Percentiles rank a stretch among this genome's conserved stretches.
Evolutionary conservation across 148 eudicot species (phyloP).

Genomic region (Pouteria glomerata): DNA sequence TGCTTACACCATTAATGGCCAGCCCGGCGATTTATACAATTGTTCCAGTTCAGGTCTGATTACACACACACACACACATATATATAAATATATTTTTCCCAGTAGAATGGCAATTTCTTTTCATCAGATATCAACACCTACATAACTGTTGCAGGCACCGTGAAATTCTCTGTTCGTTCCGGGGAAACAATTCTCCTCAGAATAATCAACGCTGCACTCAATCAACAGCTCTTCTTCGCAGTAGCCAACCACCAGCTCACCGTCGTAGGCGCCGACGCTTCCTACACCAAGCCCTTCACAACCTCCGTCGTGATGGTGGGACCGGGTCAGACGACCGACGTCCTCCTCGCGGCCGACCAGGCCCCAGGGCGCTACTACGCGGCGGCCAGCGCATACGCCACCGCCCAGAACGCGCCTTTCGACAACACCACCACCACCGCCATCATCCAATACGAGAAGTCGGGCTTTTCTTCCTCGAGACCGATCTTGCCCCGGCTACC

Average conservation of each 20-base stretch:
- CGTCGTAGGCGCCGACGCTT: constrained; percentile 68
- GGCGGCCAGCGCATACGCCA: constrained; percentile 79
- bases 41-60: constrained; percentile 75
- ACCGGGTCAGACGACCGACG: constrained; percentile 87
- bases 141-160: constrained; percentile 45
- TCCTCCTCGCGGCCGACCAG: constrained; percentile 67
- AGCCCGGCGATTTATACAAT: constrained; percentile 75
- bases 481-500: constrained; percentile 62
- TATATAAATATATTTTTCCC: too few relatives aligned
- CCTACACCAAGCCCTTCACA: constrained; percentile 63
- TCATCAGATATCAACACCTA: neutral
- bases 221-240: constrained; percentile 80
- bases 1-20: constrained; percentile 81
- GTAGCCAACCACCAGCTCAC: constrained; percentile 78
- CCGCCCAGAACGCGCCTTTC: constrained; percentile 49
- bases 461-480: constrained; percentile 23
- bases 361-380: constrained; percentile 63
- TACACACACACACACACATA: too few relatives aligned
- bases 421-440: constrained; percentile 96
- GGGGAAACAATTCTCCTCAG: constrained; percentile 72
- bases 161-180: constrained; percentile 31
- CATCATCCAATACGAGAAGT: constrained; percentile 57
- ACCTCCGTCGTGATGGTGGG: constrained; percentile 68
- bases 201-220: constrained; percentile 92
- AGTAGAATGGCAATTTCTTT: neutral